Conservation (phyloP, 2,329 filamentous ascomycete genomes). For the Ophiosphaerella herpotricha region DNA sequence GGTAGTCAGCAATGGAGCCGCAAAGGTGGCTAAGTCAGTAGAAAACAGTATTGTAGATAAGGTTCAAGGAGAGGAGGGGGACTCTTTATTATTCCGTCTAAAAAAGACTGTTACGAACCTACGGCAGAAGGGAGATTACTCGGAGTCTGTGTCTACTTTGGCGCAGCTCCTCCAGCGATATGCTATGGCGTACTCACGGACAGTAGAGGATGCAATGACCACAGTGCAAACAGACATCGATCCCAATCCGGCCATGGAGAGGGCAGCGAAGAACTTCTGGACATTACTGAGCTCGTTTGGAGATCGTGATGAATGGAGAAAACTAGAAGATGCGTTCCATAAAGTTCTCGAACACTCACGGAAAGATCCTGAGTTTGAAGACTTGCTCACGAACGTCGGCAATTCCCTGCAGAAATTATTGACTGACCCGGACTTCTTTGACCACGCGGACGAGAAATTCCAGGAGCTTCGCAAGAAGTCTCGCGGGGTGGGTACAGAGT, state of each 20-base stretch:
- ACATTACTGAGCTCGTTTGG: slow-evolving; percentile 79
- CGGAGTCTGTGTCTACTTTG: slow-evolving; percentile 81
- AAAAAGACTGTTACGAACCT: slow-evolving; percentile 77
- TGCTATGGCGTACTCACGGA: slow-evolving; percentile 75
- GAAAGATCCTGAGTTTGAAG: slow-evolving; percentile 81
- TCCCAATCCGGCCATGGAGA: slow-evolving; percentile 74
- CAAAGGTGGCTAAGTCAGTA: slow-evolving; percentile 61
- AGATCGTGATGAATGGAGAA: slow-evolving; percentile 73
- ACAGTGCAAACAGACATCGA: slow-evolving; percentile 72
- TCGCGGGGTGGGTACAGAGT: slow-evolving; percentile 64
- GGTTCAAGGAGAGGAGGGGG: slow-evolving; percentile 70
- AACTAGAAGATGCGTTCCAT: slow-evolving; percentile 70
- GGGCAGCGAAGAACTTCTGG: slow-evolving; percentile 81
- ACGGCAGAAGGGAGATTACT: slow-evolving; percentile 78
- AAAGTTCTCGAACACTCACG: slow-evolving; percentile 73
- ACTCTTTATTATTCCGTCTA: slow-evolving; percentile 74
- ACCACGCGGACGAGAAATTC: slow-evolving; percentile 70
- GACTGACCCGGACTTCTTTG: slow-evolving; percentile 84
- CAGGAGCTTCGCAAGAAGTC: slow-evolving; percentile 63
- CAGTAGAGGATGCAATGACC: slow-evolving; percentile 68
- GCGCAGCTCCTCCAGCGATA: slow-evolving; percentile 78
- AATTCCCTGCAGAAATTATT: slow-evolving; percentile 79
- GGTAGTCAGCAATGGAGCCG: slow-evolving; percentile 51
- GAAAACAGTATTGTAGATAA: slow-evolving; percentile 75
- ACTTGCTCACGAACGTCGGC: slow-evolving; percentile 73